Evolutionary conservation across 208 protist genomes (phyloP).

Genomic region (Naegleria fowleri): DNA sequence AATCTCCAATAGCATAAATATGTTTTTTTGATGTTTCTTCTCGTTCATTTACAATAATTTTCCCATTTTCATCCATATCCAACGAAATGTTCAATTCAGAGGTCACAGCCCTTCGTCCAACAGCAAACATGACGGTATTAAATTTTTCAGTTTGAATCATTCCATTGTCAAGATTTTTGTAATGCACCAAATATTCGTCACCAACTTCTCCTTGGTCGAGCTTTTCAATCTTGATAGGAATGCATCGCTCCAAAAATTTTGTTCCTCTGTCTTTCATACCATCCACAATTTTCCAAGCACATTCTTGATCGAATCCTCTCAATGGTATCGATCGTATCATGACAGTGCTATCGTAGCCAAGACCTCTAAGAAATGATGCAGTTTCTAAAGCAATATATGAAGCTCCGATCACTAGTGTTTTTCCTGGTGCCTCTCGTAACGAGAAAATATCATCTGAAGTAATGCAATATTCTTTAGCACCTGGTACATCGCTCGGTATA

Average conservation of each 20-base stretch:
- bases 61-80: conserved; percentile 46
- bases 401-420: conserved; percentile 71
- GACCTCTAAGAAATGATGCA: conserved; percentile 67
- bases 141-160: conserved; percentile 41
- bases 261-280: conserved; percentile 55
- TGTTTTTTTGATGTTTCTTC: conserved; percentile 63
- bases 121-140: conserved; percentile 75
- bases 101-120: conserved; percentile 56
- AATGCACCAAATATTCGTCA: not conserved
- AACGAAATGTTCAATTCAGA: conserved; percentile 48
- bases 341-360: conserved; percentile 73
- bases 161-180: not conserved
- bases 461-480: conserved; percentile 52
- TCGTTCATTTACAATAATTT: conserved; percentile 43
- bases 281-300: conserved; percentile 52
- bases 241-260: conserved; percentile 42
- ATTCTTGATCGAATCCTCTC: conserved; percentile 61
- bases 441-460: conserved; percentile 75
- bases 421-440: conserved; percentile 55
- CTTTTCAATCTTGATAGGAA: conserved; percentile 40
- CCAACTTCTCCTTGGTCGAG: not conserved
- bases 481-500: conserved; percentile 45
- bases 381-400: conserved; percentile 83
- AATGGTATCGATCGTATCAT: conserved; percentile 76
- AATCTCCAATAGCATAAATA: conserved; percentile 77